Base-by-base conservation (phyloP, 306 rosid genomes). In the Corylus americana region DNA sequence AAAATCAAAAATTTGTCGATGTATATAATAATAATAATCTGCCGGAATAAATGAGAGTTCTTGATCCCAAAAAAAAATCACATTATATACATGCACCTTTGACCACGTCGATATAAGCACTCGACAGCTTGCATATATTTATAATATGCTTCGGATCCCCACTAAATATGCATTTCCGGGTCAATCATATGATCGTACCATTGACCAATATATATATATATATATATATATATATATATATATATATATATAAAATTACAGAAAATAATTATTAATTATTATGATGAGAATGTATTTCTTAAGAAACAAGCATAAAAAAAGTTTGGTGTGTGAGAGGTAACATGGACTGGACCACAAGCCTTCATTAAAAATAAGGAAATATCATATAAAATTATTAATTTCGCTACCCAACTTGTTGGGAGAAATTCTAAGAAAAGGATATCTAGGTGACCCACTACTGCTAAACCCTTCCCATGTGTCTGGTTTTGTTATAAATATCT, bases 401-500 rank as follows among this genome's bases (percentile, higher is more conserved):
- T 29, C 27, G 51, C 45, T 51, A 74, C 72, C 77, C 77, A 83
- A 70, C 74, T 83, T 74, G 83, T 58, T 70, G 77, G 80, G 76
- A 76, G 76, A 76, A 78, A 67, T 78, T 74, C 76, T 70, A 74
- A 61, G 67, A 22, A 55, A 50, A 75, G 70, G 58, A 58, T 79
- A 31, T 31, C 35, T 31, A 1, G 83, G 64, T 79, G 81, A 80
- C 79, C 63, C 62, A 31, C 64, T 35, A 57, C 74, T 55, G 49
- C 51, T 50, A 48, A 25, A 68, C 70, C 77, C 58, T 73, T 29
- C 27, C 61, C 78, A 73, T 49, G 27, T 77, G 87, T 68, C 74
- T 57, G 74, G 77, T 73, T 79, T 80, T 31, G 70, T 73, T 57
- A 2, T 37, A 84, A 84, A 73, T 77, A 84, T 73, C 82, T 50